Base-by-base conservation (phyloP, 192 early-diverging fungal species). In the Blastocladiella britannica region DNA sequence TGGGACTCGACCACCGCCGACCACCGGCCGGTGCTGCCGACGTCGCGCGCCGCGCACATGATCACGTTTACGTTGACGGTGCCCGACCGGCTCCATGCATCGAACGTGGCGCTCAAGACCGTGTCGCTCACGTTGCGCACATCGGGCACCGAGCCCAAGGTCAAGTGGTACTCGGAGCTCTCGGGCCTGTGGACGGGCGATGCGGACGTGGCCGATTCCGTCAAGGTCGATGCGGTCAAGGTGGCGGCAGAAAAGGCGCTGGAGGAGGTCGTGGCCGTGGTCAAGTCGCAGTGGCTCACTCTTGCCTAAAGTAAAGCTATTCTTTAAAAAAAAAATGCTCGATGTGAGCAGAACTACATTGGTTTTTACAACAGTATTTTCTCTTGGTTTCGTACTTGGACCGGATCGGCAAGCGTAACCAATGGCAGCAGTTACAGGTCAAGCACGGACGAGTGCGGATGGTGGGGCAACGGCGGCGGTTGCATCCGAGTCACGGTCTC, bases 71-170 rank as follows among this genome's bases (percentile, higher is more conserved):
- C 72, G 58, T 76, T 83, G 15, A 75, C 80, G 12, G 37, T 47
- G 9, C 37, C 57, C 80, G 81, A 7, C 62, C 83, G 63, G 72
- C 79, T 56, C 80, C 83, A 2, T 76, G n/a, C n/a, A n/a, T 62
- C 64, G 64, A 55, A 60, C 22, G 52, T 37, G 28, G 22, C 54
- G 29, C 59, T 43, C n/a, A 7, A 22, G 20, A 27, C n/a, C 53
- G 56, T 23, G n/a, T 55, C 57, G 25, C 54, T 79, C 5, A 59
- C 66, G 18, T 24, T 67, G 25, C 56, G 29, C 27, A 62, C 68
- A 25, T 66, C 51, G 24, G 87, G 87, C 6, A 91, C 90, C 5
- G 92, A 92, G 66, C 91, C 86, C 61, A 96, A 90, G 64, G 77
- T 91, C 69, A 91, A 89, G 70, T 87, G 86, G 62, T 88, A 88